Conservation (phyloP, 495 filamentous ascomycete genomes). For the Recurvomyces mirabilis region DNA sequence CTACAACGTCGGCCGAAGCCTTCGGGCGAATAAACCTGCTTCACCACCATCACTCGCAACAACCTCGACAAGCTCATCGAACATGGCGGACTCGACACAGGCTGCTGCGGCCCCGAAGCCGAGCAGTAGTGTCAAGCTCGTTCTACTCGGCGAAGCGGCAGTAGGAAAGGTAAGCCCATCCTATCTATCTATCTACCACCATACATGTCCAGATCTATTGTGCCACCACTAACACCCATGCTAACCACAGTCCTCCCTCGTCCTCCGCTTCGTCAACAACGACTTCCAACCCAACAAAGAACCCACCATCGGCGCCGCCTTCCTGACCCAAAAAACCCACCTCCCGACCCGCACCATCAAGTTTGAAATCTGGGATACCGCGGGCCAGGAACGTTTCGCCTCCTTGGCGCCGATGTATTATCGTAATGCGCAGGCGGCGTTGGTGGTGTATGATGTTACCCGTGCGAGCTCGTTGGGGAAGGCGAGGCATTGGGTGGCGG, state of each 20-base stretch:
- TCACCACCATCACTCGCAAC: conserved; percentile 3
- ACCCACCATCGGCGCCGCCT: conserved; percentile 96
- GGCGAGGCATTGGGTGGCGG: conserved; percentile 97
- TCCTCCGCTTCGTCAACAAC: conserved; percentile 97
- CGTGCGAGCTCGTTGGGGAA: conserved; percentile 92
- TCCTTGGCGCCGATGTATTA: conserved; percentile 99
- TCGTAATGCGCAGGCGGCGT: conserved; percentile 95
- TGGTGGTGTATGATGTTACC: conserved; percentile 97
- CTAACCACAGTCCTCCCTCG: conserved; percentile 71
- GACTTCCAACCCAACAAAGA: conserved; percentile 99
- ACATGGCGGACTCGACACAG: conserved; percentile 31
- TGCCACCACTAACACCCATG: too few relatives aligned
- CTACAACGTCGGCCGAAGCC: conserved; percentile 18
- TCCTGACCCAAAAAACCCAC: conserved; percentile 96
- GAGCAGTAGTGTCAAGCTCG: conserved; percentile 97
- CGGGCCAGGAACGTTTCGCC: conserved; percentile 95
- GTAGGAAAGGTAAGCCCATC: conserved; percentile 75
- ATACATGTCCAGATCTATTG: background rate
- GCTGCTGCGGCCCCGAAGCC: conserved; percentile 73
- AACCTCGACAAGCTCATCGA: too few relatives aligned
- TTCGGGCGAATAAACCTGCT: conserved; percentile 14
- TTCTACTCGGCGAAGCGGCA: conserved; percentile 90
- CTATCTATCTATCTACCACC: background rate
- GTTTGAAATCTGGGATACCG: conserved; percentile 99
- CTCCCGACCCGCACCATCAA: conserved; percentile 95